Evolutionary conservation across 345 rosid species (phyloP), one percentile per base, ranked within the genome.

Genomic region (Aquilaria yunnanensis): DNA sequence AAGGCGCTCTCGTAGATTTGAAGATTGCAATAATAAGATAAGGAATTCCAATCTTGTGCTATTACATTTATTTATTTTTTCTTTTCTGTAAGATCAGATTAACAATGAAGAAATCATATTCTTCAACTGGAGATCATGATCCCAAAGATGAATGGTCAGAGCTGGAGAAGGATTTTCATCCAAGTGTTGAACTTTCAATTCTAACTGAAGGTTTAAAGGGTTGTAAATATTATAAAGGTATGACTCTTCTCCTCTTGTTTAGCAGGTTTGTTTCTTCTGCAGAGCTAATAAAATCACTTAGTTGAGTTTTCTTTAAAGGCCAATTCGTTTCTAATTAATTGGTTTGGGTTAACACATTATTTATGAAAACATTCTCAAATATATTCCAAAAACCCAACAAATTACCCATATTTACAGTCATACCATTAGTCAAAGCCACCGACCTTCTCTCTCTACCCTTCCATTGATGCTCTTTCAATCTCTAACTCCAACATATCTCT

Each of bases 161-260:
- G 70, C 65, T 83, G 78, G 56, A 75, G 56, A 88, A 81, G 76
- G 84, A 83, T 32, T 88, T 78, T 65, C 96, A 86, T 78, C 90
- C 93, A 14, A 70, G 83, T 63, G 85, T 91, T 52, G 87, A 81
- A 73, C 96, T 94, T 74, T 82, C 91, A 74, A 51, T 94, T 34
- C 88, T 94, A 23, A 23, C 23, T 23, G 99, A 94, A 80, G 99
- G 97, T 59, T 70, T 93, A 49, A 74, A 77, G 7, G 99, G 99
- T 48, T 91, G 96, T 76, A 83, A 96, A 84, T 94, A 94, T 70
- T 94, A 84, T 72, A 91, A 72, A 85, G 93, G 99, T 87, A 69
- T 65, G 64, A n/a, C 34, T 14, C 14, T 23, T 23, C 23, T 23
- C 23, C 23, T 23, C 1, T 0, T 23, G 23, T 23, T 23, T 23